Conservation (phyloP, 2,329 filamentous ascomycete genomes). For the Mycosphaerella arachidis region DNA sequence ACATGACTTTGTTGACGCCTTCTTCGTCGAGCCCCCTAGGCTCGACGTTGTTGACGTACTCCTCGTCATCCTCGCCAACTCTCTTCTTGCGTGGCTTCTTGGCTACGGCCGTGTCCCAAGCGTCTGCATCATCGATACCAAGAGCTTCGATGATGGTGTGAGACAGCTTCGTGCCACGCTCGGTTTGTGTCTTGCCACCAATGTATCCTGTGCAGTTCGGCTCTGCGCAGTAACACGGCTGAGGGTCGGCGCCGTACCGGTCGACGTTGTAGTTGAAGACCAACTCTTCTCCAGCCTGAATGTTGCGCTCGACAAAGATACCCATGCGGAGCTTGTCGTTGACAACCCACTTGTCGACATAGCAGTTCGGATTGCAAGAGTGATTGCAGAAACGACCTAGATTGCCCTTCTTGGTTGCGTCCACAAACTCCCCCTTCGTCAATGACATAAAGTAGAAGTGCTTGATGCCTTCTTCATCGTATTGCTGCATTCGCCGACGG, state of each 20-base stretch:
- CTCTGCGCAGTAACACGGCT: slow-evolving; percentile 95
- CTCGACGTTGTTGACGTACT: slow-evolving; percentile 87
- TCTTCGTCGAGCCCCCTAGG: slow-evolving; percentile 74
- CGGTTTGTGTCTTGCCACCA: slow-evolving; percentile 95
- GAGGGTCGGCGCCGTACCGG: slow-evolving; percentile 91
- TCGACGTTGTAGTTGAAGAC: slow-evolving; percentile 99
- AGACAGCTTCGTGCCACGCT: slow-evolving; percentile 86
- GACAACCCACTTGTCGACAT: slow-evolving; percentile 99
- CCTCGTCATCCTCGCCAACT: slow-evolving; percentile 83
- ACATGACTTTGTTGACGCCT: slow-evolving; percentile 91
- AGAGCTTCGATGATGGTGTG: slow-evolving; percentile 88
- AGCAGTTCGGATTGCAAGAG: slow-evolving; percentile 97
- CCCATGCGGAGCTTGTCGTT: slow-evolving; percentile 97
- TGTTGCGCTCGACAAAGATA: slow-evolving; percentile 83
- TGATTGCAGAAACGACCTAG: slow-evolving; percentile 97
- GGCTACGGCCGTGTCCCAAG: slow-evolving; percentile 84
- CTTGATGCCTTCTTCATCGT: slow-evolving; percentile 94
- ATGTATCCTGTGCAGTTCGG: slow-evolving; percentile 94
- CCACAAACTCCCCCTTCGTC: slow-evolving; percentile 91
- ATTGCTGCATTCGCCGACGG: slow-evolving; percentile 82
- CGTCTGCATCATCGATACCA: slow-evolving; percentile 86
- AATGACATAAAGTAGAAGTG: slow-evolving; percentile 99
- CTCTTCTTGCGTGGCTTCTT: slow-evolving; percentile 94
- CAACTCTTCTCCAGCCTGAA: slow-evolving; percentile 86
- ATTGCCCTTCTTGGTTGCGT: slow-evolving; percentile 95